Evolutionary conservation across 768 basidiomycete genomes (phyloP), one percentile per base, ranked within the genome.

Genomic region (Serendipita sp.): DNA sequence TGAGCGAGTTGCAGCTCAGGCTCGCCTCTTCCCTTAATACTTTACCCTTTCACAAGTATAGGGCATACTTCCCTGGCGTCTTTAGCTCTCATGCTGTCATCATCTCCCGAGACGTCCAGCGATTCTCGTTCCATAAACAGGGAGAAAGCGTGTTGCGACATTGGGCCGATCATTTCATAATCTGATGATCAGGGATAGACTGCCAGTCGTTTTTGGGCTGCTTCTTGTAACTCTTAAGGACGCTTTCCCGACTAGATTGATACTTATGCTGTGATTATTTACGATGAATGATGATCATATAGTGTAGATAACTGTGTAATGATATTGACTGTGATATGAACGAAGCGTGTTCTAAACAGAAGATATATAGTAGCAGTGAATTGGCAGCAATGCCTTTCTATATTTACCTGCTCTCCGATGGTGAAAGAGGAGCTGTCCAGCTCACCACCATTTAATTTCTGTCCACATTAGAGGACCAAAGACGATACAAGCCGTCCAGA

Each of bases 401-500:
- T 24, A 24, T 24, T 24, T 24, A 24, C 24, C 24, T 24, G 24
- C 24, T 24, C 24, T 24, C 24, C 24, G 24, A 24, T 24, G 24
- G 38, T 41, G 38, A 13, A 13, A 13, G 13, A 41, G 13, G 7
- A 41, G 7, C 38, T 5, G 13, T 41, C 38, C 38, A 41, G n/a
- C 30, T 67, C 69, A 68, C 84, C 85, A 88, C 85, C 86, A 88
- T 34, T 84, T 77, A 34, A 94, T 78, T 74, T 97, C 94, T 8
- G 84, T 81, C 90, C 90, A 95, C 8, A 97, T 74, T 34, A 95
- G 77, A 0, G 94, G 94, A 7, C 88, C 77, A 68, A 98, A 86
- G 0, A 97, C 92, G n/a, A 92, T 73, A 66, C 86, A 88, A 0
- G 94, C 94, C 2, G 86, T 92, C 83, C 85, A 94, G 73, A 98